Conservation (phyloP, 164 flowering plant species). For the Cinnamomum micranthum region DNA sequence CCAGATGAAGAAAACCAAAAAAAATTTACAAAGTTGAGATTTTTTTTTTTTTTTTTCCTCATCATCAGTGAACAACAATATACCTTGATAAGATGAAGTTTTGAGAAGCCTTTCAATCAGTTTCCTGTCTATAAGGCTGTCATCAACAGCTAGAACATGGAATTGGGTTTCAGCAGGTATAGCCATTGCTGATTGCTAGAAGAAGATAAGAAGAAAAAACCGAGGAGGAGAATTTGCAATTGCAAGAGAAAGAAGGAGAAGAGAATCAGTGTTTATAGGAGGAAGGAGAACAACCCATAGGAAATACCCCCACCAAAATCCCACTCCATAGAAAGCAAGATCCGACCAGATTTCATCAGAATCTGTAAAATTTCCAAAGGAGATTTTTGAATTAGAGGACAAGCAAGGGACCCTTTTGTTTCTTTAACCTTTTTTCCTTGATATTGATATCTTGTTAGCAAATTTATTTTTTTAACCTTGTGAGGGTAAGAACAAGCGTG, state of each 20-base stretch:
- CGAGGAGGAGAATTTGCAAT: not conserved
- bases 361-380: slow-evolving; percentile 30
- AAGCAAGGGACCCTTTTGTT: slow-evolving; percentile 27
- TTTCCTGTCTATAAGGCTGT: slow-evolving; percentile 62
- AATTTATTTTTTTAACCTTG: not conserved
- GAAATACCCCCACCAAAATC: slow-evolving; percentile 41
- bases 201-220: not conserved
- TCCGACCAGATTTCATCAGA: slow-evolving; percentile 54
- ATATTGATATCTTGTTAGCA: not conserved
- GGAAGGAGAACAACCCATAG: slow-evolving; percentile 12
- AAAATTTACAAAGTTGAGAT: not conserved
- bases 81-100: slow-evolving; percentile 54
- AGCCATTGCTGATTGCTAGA: slow-evolving; percentile 23
- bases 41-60: not conserved
- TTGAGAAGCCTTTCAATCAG: slow-evolving; percentile 68
- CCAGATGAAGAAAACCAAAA: not conserved
- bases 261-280: not conserved
- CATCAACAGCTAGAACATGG: slow-evolving; percentile 86
- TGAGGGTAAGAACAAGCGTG: not conserved
- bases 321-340: slow-evolving; percentile 49
- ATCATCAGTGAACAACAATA: not conserved
- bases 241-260: not conserved
- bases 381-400: slow-evolving; percentile 42
- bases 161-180: slow-evolving; percentile 45
- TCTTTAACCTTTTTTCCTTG: not conserved